Conservation (phyloP, 768 basidiomycete genomes). For the Boletus sp. region DNA sequence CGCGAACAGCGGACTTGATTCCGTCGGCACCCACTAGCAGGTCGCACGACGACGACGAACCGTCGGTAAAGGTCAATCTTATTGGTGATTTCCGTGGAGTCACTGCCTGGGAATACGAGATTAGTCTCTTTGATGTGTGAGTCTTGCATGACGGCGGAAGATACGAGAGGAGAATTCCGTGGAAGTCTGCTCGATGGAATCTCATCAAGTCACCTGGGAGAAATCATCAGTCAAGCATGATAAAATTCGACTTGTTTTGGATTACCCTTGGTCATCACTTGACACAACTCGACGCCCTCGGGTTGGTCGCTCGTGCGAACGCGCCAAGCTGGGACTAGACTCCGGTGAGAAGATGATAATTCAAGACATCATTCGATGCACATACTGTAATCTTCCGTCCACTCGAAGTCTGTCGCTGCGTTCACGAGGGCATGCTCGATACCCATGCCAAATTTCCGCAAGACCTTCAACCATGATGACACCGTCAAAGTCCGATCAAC, state of each 20-base stretch:
- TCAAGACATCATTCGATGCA: background rate
- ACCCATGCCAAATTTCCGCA: slow-evolving; percentile 19
- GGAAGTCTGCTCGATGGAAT: slow-evolving; percentile 69
- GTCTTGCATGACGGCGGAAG: slow-evolving; percentile 45
- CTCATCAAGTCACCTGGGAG: slow-evolving; percentile 45
- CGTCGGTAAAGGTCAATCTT: slow-evolving; percentile 58
- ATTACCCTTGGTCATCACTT: slow-evolving; percentile 54
- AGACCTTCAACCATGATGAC: slow-evolving; percentile 11
- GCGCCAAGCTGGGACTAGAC: slow-evolving; percentile 47
- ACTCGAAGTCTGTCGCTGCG: slow-evolving; percentile 17
- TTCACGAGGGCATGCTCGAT: slow-evolving; percentile 17
- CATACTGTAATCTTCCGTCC: slow-evolving; percentile 24
- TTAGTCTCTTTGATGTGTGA: slow-evolving; percentile 56
- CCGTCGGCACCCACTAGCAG: slow-evolving; percentile 71
- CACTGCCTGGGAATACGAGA: slow-evolving; percentile 48
- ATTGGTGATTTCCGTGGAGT: slow-evolving; percentile 34
- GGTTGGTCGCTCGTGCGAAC: slow-evolving; percentile 62
- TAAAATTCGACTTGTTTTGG: background rate
- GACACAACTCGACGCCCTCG: slow-evolving; percentile 51
- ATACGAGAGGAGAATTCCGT: slow-evolving; percentile 49
- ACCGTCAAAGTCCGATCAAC: background rate
- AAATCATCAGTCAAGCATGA: slow-evolving; percentile 1
- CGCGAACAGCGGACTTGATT: slow-evolving; percentile 50
- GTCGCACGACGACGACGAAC: slow-evolving; percentile 56
- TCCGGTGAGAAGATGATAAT: background rate